Conservation (phyloP, 2,329 filamentous ascomycete genomes). For the Phyllosticta paracitricarpa region DNA sequence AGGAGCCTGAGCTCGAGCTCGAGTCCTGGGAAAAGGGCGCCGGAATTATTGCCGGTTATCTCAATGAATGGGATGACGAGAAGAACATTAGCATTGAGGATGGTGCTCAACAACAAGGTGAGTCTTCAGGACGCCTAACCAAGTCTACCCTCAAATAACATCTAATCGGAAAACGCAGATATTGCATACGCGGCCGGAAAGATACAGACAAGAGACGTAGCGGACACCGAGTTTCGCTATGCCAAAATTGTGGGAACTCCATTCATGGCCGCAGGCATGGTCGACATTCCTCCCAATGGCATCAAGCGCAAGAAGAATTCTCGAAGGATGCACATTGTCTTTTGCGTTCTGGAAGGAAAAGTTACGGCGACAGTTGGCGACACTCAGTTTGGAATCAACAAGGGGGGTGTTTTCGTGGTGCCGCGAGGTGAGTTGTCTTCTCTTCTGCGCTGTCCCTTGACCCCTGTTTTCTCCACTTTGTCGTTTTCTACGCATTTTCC, state of each 20-base stretch:
- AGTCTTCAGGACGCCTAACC: constrained; percentile 12
- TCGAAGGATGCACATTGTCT: constrained; percentile 92
- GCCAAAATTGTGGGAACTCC: constrained; percentile 69
- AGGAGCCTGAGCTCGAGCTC: constrained; percentile 33
- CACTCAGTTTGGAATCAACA: constrained; percentile 69
- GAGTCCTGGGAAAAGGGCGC: constrained; percentile 65
- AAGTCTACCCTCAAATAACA: background rate
- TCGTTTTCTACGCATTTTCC: background rate
- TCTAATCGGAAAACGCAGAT: constrained; percentile 30
- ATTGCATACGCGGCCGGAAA: constrained; percentile 50
- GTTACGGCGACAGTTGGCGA: constrained; percentile 71
- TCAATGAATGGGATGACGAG: constrained; percentile 49
- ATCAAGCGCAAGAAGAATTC: constrained; percentile 88
- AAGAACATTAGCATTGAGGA: constrained; percentile 35
- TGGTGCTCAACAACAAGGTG: constrained; percentile 43
- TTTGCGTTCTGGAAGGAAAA: constrained; percentile 78
- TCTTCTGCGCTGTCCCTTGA: constrained; percentile 4
- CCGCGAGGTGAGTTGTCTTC: constrained; percentile 64
- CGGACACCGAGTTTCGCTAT: constrained; percentile 68
- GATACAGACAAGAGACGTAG: constrained; percentile 48
- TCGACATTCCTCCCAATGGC: constrained; percentile 74
- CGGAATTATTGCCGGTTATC: constrained; percentile 53
- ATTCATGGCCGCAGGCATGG: constrained; percentile 83
- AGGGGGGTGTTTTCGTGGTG: constrained; percentile 87
- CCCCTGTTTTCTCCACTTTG: background rate